Evolutionary conservation across 23 red algal species (phyloP), one percentile per base, ranked within the genome.

Genomic region (Chondrus crispus): DNA sequence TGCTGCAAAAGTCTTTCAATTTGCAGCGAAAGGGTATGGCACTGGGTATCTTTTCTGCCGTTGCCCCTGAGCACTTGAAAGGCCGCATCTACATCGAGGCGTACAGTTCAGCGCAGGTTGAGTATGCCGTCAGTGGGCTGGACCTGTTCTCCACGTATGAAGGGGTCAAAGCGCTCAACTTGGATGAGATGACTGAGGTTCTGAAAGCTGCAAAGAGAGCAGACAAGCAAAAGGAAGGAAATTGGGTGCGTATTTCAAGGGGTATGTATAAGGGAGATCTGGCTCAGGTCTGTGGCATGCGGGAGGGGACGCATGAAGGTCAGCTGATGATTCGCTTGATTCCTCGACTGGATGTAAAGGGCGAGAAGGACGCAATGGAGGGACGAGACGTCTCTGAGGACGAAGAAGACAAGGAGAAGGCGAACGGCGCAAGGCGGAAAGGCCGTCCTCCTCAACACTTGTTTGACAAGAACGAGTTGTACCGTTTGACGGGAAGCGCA

Each of bases 161-260:
- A 24, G 81, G 80, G 24, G 60, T 99, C 26, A 94, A 94, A 60
- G 64, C 91, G 41, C 57, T 99, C 37, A 87, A 78, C 4, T 33
- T 99, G 22, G 87, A 96, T 44, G 97, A 99, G 89, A 99, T 99
- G 97, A 80, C 87, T 49, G 93, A 96, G 26, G 94, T 96, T 30
- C 47, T 99, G 41, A 63, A 55, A 41, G 57, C 93, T 18, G 69
- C 69, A 44, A 94, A 82, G 84, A 46, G 91, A 47, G 58, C 60
- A 12, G 88, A 91, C 29, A 95, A 96, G 37, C 53, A 95, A 66
- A 47, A 62, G 48, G 49, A 57, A 24, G 94, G 94, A 24, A 92
- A 91, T 20, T 99, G 97, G 97, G 97, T 99, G 5, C 69, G 97
- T 14, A 85, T 99, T 39, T 60, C 84, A 44, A 85, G 97, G 19